A percentile compares a stretch with the other conserved stretches of the same genome.
These are phyloP conservation scores for Lolium rigidum DNA, from an alignment of 176 grass and related monocot genomes.

Conservation along the genomic window DNA sequence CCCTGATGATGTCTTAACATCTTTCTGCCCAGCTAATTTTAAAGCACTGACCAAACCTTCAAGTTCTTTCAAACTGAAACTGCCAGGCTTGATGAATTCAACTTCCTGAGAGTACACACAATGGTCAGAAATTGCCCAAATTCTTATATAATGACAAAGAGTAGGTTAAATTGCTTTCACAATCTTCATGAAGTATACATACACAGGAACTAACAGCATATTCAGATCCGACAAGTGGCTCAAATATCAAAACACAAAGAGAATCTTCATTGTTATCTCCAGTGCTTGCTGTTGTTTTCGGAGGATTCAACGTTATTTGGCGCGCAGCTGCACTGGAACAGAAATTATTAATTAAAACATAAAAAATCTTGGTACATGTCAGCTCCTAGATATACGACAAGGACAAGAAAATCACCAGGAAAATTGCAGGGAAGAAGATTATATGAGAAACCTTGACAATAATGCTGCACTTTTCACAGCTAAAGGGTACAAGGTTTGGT, in stretches of 20 bases:
- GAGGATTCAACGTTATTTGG: conserved; percentile 68
- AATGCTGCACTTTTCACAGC: conserved; percentile 6
- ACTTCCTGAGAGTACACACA: conserved; percentile 62
- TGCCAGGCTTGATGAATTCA: conserved; percentile 79
- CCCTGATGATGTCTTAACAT: conserved; percentile 57
- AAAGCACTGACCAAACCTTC: conserved; percentile 74
- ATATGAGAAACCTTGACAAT: conserved; percentile 24
- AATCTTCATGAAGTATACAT: conserved; percentile 9
- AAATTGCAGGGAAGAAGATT: conserved; percentile 24
- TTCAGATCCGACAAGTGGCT: conserved; percentile 68
- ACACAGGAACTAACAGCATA: conserved; percentile 64
- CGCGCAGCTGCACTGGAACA: conserved; percentile 87
- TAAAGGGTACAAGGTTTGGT: not conserved
- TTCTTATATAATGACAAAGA: not conserved
- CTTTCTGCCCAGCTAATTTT: conserved; percentile 69
- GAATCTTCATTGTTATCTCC: conserved; percentile 51
- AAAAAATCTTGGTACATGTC: not conserved
- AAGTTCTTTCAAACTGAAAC: conserved; percentile 77
- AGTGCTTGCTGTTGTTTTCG: conserved; percentile 40
- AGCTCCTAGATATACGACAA: conserved; percentile 8
- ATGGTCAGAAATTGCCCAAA: not conserved
- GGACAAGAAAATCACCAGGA: not conserved
- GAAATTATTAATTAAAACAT: conserved; percentile 40
- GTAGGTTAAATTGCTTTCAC: conserved; percentile 23
- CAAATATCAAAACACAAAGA: conserved; percentile 78